Percentiles rank a stretch among this genome's conserved stretches.
Conservation (phyloP, 2,329 filamentous ascomycete species). For the Sporothrix curviconia region DNA sequence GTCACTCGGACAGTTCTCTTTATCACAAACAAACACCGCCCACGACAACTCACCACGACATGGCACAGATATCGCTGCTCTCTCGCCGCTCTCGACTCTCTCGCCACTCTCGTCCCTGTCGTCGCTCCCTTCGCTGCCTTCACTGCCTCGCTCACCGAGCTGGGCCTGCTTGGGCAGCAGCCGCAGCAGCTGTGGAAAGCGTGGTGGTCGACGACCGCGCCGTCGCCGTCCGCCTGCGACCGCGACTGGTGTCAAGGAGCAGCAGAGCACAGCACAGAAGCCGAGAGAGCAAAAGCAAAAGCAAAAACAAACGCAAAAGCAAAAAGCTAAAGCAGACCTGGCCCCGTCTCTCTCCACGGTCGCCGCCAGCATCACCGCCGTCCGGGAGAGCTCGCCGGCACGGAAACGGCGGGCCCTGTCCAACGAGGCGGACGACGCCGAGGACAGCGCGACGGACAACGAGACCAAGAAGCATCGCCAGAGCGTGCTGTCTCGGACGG, state of each 20-base stretch:
- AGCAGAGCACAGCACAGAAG: not conserved
- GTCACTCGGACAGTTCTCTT: not conserved
- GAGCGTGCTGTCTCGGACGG: too few relatives aligned
- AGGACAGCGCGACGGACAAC: not conserved
- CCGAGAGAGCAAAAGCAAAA: not conserved
- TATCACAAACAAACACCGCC: too few relatives aligned
- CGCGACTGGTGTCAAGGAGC: not conserved
- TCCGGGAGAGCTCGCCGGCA: not conserved
- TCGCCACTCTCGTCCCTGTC: not conserved
- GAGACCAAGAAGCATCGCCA: too few relatives aligned
- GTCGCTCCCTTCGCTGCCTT: not conserved
- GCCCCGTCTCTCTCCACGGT: too few relatives aligned
- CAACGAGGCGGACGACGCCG: not conserved
- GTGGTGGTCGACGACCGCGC: slow-evolving; percentile 3
- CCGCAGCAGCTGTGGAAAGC: slow-evolving; percentile 3
- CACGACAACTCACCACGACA: not conserved
- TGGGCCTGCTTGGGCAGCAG: slow-evolving; percentile 14
- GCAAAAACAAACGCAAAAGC: not conserved
- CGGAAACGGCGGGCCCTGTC: slow-evolving; percentile 7
- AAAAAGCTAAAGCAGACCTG: too few relatives aligned
- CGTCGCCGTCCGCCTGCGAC: not conserved
- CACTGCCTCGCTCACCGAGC: slow-evolving; percentile 16
- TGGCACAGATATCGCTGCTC: not conserved
- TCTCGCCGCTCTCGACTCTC: not conserved
- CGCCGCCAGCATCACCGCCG: not conserved